Evolutionary conservation across 2,329 filamentous ascomycete species (phyloP).

Genomic region (Aspergillus glaucus): DNA sequence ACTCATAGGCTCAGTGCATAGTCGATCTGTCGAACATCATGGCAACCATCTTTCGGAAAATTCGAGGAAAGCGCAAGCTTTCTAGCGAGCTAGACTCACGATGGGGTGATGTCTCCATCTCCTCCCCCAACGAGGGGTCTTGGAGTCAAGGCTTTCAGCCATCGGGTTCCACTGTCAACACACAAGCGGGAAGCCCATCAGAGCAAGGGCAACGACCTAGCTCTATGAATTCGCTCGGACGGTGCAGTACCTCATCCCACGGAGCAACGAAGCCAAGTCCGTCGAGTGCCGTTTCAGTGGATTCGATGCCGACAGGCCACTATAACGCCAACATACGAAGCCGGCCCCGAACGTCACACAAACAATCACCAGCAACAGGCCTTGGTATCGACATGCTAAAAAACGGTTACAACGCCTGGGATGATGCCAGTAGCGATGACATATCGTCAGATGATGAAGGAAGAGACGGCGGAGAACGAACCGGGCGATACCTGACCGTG

Average conservation of each 20-base stretch:
- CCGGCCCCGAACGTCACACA: conserved; percentile 10
- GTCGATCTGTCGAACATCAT: conserved; percentile 17
- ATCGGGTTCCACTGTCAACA: conserved; percentile 9
- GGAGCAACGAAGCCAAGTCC: neutral
- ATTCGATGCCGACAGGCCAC: conserved; percentile 24
- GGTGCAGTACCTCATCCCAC: conserved; percentile 3
- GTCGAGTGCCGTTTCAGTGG: conserved; percentile 4
- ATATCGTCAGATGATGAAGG: neutral
- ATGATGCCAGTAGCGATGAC: neutral
- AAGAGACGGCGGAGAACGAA: conserved; percentile 5
- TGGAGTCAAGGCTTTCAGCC: conserved; percentile 35
- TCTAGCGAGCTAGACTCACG: conserved; percentile 33
- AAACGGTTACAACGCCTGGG: neutral
- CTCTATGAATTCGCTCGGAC: conserved; percentile 7
- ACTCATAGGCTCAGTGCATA: conserved; percentile 12
- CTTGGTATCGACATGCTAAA: conserved; percentile 9
- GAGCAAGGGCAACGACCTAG: conserved; percentile 11
- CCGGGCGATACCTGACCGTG: conserved; percentile 12
- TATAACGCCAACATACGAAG: conserved; percentile 24
- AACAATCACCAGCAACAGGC: conserved; percentile 3
- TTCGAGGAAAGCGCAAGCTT: conserved; percentile 28
- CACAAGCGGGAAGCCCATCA: conserved; percentile 4
- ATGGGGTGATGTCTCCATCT: conserved; percentile 37
- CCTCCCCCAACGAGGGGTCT: conserved; percentile 35
- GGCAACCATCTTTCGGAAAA: conserved; percentile 25